Evolutionary conservation across 1,139 yeast species (phyloP).

Genomic region (Pichia sp.): DNA sequence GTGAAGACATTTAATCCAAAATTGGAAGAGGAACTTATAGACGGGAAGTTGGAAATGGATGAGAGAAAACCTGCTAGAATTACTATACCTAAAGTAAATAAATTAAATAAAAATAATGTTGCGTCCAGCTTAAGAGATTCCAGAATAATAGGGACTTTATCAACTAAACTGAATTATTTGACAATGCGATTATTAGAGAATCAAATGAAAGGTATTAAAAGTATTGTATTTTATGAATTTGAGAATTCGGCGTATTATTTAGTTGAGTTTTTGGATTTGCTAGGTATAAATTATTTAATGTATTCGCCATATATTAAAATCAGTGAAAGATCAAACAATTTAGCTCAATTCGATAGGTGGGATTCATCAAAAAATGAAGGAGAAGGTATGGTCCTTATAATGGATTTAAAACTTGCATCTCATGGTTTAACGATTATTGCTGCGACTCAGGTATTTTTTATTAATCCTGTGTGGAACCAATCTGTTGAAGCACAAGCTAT

Average conservation of each 20-base stretch:
- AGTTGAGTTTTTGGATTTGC: constrained; percentile 55
- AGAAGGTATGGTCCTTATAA: constrained; percentile 45
- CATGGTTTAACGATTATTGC: constrained; percentile 65
- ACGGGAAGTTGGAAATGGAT: not conserved
- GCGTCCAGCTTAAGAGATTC: constrained; percentile 32
- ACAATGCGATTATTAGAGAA: constrained; percentile 48
- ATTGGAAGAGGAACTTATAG: constrained; percentile 18
- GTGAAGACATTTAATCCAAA: constrained; percentile 21
- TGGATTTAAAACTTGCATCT: constrained; percentile 64
- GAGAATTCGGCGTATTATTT: constrained; percentile 66
- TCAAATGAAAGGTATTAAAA: constrained; percentile 41
- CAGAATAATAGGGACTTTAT: constrained; percentile 48
- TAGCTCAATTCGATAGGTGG: constrained; percentile 44
- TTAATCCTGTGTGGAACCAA: constrained; percentile 66
- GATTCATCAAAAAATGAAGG: constrained; percentile 30
- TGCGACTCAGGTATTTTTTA: constrained; percentile 62
- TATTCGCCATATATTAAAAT: constrained; percentile 57
- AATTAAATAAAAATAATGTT: constrained; percentile 7
- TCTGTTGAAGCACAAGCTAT: constrained; percentile 69
- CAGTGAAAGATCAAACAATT: constrained; percentile 45
- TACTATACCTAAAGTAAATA: not conserved
- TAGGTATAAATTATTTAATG: constrained; percentile 54
- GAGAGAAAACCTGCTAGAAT: too few relatives aligned
- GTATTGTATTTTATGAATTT: constrained; percentile 62
- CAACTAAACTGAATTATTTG: constrained; percentile 56